Evolutionary conservation across 495 filamentous ascomycete species (phyloP).

Genomic region (Apodospora peruviana): DNA sequence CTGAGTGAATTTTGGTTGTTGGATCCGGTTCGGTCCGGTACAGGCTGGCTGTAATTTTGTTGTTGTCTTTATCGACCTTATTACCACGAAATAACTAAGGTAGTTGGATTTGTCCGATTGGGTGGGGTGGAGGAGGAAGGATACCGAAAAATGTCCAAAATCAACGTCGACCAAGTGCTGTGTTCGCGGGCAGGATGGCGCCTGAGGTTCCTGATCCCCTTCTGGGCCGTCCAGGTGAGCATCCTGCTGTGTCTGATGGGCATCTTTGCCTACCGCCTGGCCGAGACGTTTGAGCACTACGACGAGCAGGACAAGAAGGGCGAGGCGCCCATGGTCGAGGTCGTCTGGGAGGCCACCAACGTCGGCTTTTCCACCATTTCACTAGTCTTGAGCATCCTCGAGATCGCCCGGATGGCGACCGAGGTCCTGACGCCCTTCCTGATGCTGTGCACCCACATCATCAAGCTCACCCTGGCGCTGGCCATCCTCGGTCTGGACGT

Average conservation of each 20-base stretch:
- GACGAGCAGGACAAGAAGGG: constrained; percentile 29
- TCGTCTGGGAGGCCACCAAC: constrained; percentile 46
- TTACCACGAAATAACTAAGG: too few species aligned
- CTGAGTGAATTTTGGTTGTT: too few species aligned
- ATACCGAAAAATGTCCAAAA: too few species aligned
- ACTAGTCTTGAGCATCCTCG: constrained; percentile 33
- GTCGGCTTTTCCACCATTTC: constrained; percentile 36
- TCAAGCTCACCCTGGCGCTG: constrained; percentile 37
- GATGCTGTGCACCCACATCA: constrained; percentile 35
- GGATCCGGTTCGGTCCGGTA: too few species aligned
- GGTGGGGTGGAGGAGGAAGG: too few species aligned
- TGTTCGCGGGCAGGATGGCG: constrained; percentile 39
- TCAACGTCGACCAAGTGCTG: constrained; percentile 37
- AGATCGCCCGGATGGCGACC: constrained; percentile 34
- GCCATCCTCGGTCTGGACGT: constrained; percentile 42
- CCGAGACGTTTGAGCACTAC: constrained; percentile 34
- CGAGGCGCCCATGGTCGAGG: constrained; percentile 36
- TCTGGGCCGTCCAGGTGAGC: constrained; percentile 34
- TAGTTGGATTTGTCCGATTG: too few species aligned
- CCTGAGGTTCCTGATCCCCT: constrained; percentile 31
- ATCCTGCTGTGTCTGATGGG: constrained; percentile 37
- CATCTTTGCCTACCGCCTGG: constrained; percentile 44
- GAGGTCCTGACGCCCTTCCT: constrained; percentile 41
- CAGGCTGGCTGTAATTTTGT: too few species aligned
- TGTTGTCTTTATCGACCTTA: too few species aligned